These are phyloP conservation scores for Cytospora piceae DNA, from an alignment of 2,329 filamentous ascomycete genomes.

Conservation along the genomic window DNA sequence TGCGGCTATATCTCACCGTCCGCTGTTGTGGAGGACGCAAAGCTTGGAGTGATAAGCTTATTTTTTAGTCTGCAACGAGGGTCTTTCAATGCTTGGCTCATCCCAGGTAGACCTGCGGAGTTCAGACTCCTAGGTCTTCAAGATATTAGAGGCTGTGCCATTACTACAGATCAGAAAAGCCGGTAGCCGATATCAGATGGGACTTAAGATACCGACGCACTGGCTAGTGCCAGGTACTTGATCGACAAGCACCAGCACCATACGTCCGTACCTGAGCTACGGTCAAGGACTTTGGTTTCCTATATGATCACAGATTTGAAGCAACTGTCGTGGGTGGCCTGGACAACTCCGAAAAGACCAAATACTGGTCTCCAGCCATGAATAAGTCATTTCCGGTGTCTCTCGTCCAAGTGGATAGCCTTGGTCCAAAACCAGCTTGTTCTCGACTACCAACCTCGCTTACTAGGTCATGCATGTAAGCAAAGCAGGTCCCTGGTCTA, in stretches of 20 bases:
- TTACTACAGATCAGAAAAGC: not conserved
- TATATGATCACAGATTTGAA: not conserved
- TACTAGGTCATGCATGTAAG: slow-evolving; percentile 23
- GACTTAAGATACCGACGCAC: slow-evolving; percentile 3
- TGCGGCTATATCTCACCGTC: not conserved
- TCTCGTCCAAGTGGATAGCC: not conserved
- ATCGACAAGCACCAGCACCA: not conserved
- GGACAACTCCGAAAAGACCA: not conserved
- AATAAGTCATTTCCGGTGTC: not conserved
- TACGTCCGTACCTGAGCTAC: not conserved
- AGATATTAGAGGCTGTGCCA: not conserved
- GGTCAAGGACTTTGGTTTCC: not conserved
- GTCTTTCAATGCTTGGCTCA: not conserved
- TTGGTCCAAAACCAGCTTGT: not conserved
- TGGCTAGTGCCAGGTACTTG: slow-evolving; percentile 11
- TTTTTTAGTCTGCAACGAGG: not conserved
- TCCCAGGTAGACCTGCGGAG: not conserved
- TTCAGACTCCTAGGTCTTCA: not conserved
- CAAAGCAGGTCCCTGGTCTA: slow-evolving; percentile 23
- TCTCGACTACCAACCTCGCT: not conserved
- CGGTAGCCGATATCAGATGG: slow-evolving; percentile 20
- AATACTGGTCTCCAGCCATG: not conserved
- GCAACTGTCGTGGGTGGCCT: not conserved
- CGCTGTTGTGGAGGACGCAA: not conserved
- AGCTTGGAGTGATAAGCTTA: slow-evolving; percentile 1